Conservation (phyloP, 23 red algal species). For the Gracilaria domingensis region DNA sequence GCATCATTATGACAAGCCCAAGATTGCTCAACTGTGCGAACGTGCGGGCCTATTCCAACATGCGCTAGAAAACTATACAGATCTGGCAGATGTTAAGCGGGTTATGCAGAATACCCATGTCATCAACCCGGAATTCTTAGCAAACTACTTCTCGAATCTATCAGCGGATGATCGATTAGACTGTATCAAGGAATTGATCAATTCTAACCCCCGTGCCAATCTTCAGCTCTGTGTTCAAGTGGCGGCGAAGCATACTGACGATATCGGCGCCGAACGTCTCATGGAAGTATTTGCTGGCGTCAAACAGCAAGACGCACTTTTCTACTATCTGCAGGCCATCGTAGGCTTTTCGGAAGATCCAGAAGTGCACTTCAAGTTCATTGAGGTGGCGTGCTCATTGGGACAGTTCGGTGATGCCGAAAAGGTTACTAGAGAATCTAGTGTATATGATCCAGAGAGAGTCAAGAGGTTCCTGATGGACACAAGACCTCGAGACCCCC, state of each 20-base stretch:
- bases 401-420: conserved; percentile 94
- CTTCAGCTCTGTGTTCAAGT: conserved; percentile 88
- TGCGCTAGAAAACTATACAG: conserved; percentile 88
- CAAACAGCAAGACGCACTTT: conserved; percentile 88
- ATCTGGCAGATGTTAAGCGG: conserved; percentile 94
- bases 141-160: conserved; percentile 88
- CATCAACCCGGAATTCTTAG: conserved; percentile 91
- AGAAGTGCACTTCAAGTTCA: conserved; percentile 95
- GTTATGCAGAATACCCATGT: conserved; percentile 96
- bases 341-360: conserved; percentile 87
- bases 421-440: conserved; percentile 91
- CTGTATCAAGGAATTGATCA: conserved; percentile 90
- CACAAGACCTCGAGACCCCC: conserved; percentile 83
- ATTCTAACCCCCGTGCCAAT: conserved; percentile 88
- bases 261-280: conserved; percentile 85
- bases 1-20: conserved; percentile 88
- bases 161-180: conserved; percentile 87
- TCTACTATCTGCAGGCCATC: conserved; percentile 89
- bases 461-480: conserved; percentile 94
- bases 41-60: conserved; percentile 96
- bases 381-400: conserved; percentile 87
- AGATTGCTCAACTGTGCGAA: conserved; percentile 92
- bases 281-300: conserved; percentile 87
- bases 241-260: conserved; percentile 91
- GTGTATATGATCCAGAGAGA: conserved; percentile 90